Evolutionary conservation across 305 asterid genomes (phyloP), one percentile per base, ranked within the genome.

Genomic region (Solanum hybrid): DNA sequence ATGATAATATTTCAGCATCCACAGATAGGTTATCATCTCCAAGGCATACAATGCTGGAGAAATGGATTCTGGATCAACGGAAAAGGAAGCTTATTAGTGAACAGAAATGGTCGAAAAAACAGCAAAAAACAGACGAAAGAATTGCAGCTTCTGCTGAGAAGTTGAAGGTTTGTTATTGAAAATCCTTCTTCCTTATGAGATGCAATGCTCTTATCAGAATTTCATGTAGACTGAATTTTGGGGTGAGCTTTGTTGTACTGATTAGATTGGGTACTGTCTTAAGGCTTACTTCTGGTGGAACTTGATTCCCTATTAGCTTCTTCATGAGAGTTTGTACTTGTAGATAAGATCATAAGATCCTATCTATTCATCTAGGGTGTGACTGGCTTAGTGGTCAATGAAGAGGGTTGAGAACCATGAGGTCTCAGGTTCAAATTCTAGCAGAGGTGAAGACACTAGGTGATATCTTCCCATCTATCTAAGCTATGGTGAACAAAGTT

Each of bases 61-160:
- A 93, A 91, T 96, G 99, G 99, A 93, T 97, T 90, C 88, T 95
- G 93, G 96, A 94, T 88, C 92, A 91, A 70, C 95, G 91, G 93
- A 98, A 96, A 93, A 95, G 98, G 89, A 96, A 94, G 92, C 88
- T 89, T 91, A 86, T 93, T 78, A 89, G 91, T 51, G 99, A 96
- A 91, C 94, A 93, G 92, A 94, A 90, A 86, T 95, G 96, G 98
- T 94, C 95, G 57, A 89, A 91, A 92, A 98, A 98, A 91, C 96
- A 94, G 91, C 96, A 91, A 91, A 97, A 96, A 91, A 95, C 97
- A 41, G 97, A 95, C 33, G 95, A 95, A 89, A 96, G 92, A 91
- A 95, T 97, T 89, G 94, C 98, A 83, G 95, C 97, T 80, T 90
- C 94, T 94, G 93, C 96, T 89, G 93, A 94, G 76, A 94, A 94